Conservation (phyloP, 345 rosid species). For the Eutrema yunnanense region DNA sequence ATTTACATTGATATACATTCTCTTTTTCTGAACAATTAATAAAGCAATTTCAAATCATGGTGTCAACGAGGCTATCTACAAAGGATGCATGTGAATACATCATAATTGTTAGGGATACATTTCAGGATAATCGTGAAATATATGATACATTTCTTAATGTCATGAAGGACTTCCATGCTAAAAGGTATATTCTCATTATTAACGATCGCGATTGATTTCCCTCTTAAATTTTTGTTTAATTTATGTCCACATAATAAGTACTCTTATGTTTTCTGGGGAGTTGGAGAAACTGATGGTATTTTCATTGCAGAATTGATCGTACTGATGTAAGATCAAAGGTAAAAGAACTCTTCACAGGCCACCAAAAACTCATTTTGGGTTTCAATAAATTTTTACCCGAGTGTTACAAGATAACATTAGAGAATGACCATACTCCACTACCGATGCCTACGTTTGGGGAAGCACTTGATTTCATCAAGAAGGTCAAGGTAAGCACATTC, state of each 20-base stretch:
- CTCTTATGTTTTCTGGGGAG: neutral
- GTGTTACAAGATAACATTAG: neutral
- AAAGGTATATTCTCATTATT: neutral
- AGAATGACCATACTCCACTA: neutral
- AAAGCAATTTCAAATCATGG: neutral
- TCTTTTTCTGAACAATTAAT: neutral
- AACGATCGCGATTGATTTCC: neutral
- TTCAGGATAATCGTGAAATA: neutral
- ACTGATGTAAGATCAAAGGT: neutral
- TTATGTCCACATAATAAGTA: neutral
- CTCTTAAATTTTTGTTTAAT: neutral
- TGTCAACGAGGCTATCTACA: neutral
- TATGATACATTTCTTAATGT: neutral
- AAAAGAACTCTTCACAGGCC: neutral
- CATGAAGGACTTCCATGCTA: neutral
- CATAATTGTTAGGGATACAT: neutral
- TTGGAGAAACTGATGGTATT: neutral
- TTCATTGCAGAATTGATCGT: neutral
- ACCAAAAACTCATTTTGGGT: neutral
- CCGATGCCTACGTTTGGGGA: conserved; percentile 7
- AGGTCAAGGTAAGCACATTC: conserved; percentile 47
- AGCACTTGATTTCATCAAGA: conserved; percentile 69
- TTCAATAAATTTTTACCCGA: neutral
- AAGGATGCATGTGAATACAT: neutral
- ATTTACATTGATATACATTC: neutral